Conservation (phyloP, 2,329 filamentous ascomycete genomes). For the Penicillium verrucosum region DNA sequence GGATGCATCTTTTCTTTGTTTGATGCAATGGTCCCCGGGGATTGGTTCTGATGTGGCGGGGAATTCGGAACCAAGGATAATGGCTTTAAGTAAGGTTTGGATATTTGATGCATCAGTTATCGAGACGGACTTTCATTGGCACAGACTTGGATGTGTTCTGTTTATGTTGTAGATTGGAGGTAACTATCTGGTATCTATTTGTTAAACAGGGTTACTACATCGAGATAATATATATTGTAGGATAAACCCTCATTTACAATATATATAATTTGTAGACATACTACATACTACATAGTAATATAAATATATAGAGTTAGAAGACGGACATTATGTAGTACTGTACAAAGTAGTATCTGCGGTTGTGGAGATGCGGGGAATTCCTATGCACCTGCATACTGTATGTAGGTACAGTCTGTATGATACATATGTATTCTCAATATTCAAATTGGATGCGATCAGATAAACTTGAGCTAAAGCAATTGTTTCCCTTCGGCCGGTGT, state of each 20-base stretch:
- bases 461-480: conserved; percentile 1
- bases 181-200: not conserved
- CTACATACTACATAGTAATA: not conserved
- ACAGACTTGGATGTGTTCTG: not conserved
- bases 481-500: conserved; percentile 12
- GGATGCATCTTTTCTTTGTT: conserved; percentile 1
- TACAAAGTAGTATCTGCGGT: not conserved
- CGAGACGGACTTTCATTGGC: not conserved
- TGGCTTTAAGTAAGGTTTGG: conserved; percentile 6
- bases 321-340: not conserved
- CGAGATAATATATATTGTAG: not conserved
- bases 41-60: not conserved
- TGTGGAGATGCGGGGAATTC: conserved; percentile 25
- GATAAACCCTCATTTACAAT: not conserved
- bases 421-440: not conserved
- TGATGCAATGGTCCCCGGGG: not conserved
- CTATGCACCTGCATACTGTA: conserved; percentile 8
- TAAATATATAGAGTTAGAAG: not conserved
- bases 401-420: conserved; percentile 1
- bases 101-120: not conserved
- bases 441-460: conserved; percentile 10
- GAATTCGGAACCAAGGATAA: not conserved
- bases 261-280: no score
- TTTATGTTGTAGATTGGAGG: not conserved
- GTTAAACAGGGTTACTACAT: not conserved